A percentile compares a stretch with the other conserved stretches of the same genome.
Evolutionary conservation across 768 basidiomycete genomes (phyloP).

Genomic region (Trametes cingulata): DNA sequence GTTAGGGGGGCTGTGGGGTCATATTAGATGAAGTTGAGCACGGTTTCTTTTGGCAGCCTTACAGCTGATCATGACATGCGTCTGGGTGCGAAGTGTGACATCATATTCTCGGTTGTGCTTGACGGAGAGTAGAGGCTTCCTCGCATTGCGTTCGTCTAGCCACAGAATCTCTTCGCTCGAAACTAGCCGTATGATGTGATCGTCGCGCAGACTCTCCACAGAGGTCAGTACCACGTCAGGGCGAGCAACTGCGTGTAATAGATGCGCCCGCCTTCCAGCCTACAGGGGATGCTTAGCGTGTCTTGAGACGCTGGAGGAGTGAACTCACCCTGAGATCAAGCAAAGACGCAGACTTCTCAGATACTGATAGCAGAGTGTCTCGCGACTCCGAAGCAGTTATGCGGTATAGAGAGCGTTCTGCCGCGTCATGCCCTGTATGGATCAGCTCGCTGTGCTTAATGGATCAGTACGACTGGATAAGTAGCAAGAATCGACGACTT

Average conservation of each 20-base stretch:
- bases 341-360: constrained; percentile 42
- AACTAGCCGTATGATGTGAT: constrained; percentile 51
- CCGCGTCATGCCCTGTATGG: not conserved
- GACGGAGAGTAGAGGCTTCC: constrained; percentile 58
- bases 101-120: constrained; percentile 65
- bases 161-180: constrained; percentile 68
- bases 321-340: constrained; percentile 60
- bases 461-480: not conserved
- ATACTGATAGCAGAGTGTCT: constrained; percentile 48
- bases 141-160: constrained; percentile 65
- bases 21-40: not conserved
- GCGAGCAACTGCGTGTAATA: constrained; percentile 39
- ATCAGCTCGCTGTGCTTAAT: not conserved
- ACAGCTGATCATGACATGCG: constrained; percentile 39
- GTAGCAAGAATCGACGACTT: constrained; percentile 23
- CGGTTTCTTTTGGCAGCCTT: constrained; percentile 4
- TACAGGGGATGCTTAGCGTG: not conserved
- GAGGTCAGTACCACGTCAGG: constrained; percentile 51
- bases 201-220: constrained; percentile 44
- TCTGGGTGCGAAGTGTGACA: constrained; percentile 50
- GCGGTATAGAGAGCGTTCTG: constrained; percentile 51
- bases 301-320: not conserved
- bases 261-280: not conserved
- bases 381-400: constrained; percentile 40
- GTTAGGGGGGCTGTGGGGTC: constrained; percentile 47